Base-by-base conservation (phyloP, 768 basidiomycete species). In the Gymnopilus junonius region DNA sequence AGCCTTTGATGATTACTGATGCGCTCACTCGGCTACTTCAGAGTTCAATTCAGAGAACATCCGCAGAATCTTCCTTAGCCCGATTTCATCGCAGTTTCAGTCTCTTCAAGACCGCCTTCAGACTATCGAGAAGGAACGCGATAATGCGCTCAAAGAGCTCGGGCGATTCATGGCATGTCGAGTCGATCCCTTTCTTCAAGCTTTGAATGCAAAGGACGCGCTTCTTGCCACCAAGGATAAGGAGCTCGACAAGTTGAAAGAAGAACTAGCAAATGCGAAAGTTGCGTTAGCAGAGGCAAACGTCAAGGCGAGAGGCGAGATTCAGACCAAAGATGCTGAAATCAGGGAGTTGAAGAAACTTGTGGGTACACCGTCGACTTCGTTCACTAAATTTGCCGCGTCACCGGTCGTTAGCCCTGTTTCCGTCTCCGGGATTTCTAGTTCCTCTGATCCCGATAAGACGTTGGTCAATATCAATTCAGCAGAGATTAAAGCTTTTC, bases 21-120 rank as follows among this genome's bases (percentile, higher is more conserved):
- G 5, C 5, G 23, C 39, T 21, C 39, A 21, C 35, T 8, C 7
- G 27, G 12, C 12, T 20, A 8, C 10, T 21, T 6, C 40, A 58
- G 55, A 39, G 15, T 53, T 51, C 3, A 15, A 11, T 3, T 27
- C 34, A 32, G 56, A 63, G 3, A 29, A 31, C 29, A 34, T 63
- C n/a, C 46, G 62, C 25, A 58, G 34, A 12, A 40, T 63, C 29
- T 63, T 58, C 29, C 50, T 63, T 29, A 50, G 42, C 27, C 23
- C 48, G 17, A 51, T 31, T 29, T 51, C 48, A 8, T 12, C 45
- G 7, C 34, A 57, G 29, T n/a, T n/a, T 17, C 62, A 15, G 27
- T 43, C 21, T 25, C 25, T 55, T 15, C 53, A 51, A 15, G 7
- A 20, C 15, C 20, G 32, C 48, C 37, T 20, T 23, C 25, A 14